A percentile compares a stretch with the other conserved stretches of the same genome.
phyloP scores from a whole-genome alignment of 768 basidiomycete species.

The Tephrocybe sp. region DNA sequence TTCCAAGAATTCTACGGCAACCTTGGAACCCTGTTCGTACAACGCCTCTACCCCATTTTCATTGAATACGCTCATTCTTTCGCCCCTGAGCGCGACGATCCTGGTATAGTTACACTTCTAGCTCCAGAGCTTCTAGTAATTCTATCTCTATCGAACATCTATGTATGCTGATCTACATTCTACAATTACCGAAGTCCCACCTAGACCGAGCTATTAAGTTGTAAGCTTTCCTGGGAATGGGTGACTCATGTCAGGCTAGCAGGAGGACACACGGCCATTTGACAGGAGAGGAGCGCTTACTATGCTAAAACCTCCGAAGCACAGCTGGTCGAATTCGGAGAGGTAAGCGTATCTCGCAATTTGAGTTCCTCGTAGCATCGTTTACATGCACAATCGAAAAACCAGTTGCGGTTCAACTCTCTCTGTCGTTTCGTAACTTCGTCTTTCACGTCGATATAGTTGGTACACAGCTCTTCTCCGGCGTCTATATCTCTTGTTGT shows the following conservation, averaged over 20 bases:
- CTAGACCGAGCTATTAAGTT: too few relatives aligned
- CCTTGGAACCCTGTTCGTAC: neutral
- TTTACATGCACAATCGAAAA: conserved; percentile 51
- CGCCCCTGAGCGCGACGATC: too few relatives aligned
- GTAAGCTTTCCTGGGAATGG: neutral
- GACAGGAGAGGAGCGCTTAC: conserved; percentile 4
- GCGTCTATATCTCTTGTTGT: conserved; percentile 38
- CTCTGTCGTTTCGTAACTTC: conserved; percentile 34
- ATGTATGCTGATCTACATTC: too few relatives aligned
- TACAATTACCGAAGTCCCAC: too few relatives aligned
- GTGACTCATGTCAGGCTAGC: conserved; percentile 1
- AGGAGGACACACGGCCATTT: conserved; percentile 8
- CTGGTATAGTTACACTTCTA: too few relatives aligned
- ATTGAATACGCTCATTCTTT: too few relatives aligned
- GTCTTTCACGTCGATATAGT: conserved; percentile 46
- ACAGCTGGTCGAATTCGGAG: neutral
- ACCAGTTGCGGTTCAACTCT: conserved; percentile 52
- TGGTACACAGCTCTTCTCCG: conserved; percentile 61
- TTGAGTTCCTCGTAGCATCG: conserved; percentile 39
- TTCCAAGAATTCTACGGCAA: neutral
- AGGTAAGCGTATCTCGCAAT: neutral
- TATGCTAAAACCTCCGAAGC: conserved; percentile 2
- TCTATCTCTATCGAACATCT: too few relatives aligned
- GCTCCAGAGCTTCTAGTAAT: too few relatives aligned
- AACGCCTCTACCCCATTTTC: too few relatives aligned